These are phyloP conservation scores for Aspergillus heteromorphus DNA, from an alignment of 495 filamentous ascomycete genomes.

Conservation along the genomic window DNA sequence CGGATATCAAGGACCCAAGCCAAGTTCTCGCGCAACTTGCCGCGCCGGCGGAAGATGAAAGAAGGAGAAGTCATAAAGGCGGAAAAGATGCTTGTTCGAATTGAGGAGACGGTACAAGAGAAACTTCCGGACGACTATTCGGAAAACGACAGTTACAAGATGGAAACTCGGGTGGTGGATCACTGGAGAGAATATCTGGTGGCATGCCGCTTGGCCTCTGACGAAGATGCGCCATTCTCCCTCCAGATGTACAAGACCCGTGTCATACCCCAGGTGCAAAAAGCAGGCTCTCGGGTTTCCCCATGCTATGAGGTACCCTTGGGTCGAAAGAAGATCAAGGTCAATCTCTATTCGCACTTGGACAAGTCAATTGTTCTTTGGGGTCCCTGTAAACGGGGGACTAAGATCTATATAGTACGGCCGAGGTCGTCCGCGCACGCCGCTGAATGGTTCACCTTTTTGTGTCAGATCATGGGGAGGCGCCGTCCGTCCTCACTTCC, in stretches of 20 bases:
- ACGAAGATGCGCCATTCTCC: constrained; percentile 50
- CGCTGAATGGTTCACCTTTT: constrained; percentile 73
- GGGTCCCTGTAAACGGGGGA: constrained; percentile 51
- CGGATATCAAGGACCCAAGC: constrained; percentile 35
- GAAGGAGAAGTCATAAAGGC: constrained; percentile 67
- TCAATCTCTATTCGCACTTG: constrained; percentile 65
- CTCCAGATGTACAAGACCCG: constrained; percentile 67
- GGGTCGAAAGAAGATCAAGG: constrained; percentile 46
- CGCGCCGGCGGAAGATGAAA: constrained; percentile 36
- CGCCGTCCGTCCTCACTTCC: constrained; percentile 52
- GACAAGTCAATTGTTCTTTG: constrained; percentile 71
- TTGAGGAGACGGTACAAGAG: constrained; percentile 52
- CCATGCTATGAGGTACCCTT: constrained; percentile 55
- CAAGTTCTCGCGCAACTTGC: constrained; percentile 33
- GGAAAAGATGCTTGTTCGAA: constrained; percentile 67
- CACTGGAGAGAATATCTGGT: constrained; percentile 72
- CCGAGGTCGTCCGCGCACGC: constrained; percentile 59
- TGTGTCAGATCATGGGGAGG: constrained; percentile 58
- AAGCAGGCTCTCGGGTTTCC: constrained; percentile 40
- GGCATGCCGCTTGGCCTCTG: constrained; percentile 55
- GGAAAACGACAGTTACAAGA: constrained; percentile 60
- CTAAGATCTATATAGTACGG: constrained; percentile 62
- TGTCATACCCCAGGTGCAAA: constrained; percentile 60
- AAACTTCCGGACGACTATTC: constrained; percentile 58
- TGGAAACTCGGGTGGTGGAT: constrained; percentile 55